These are phyloP conservation scores for Zelonia costaricensis DNA, from an alignment of 208 protist species.

Conservation along the genomic window DNA sequence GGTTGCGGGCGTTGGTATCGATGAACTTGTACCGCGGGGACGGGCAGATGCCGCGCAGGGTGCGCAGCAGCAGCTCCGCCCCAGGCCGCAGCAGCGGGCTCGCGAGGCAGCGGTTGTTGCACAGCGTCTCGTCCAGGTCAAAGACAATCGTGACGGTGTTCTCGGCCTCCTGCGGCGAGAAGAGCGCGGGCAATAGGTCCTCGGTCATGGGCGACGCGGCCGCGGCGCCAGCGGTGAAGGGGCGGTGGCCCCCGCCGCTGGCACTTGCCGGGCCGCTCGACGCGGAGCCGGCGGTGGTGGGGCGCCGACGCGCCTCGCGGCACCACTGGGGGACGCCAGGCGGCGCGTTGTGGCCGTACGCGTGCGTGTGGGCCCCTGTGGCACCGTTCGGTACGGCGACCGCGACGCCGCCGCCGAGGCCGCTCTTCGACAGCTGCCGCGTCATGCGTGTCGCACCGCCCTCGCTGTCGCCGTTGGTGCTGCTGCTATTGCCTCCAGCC, in stretches of 20 bases:
- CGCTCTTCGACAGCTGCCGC: no score
- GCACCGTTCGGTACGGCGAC: no score
- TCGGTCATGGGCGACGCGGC: conserved; percentile 10
- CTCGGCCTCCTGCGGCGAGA: conserved; percentile 38
- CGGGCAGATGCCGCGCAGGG: conserved; percentile 47
- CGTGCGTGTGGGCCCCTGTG: no score
- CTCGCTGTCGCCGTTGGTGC: no score
- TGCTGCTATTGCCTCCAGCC: no score
- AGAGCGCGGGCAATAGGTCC: conserved; percentile 43
- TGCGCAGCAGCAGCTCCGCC: conserved; percentile 54
- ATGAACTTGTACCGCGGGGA: conserved; percentile 39
- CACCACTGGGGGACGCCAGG: no score
- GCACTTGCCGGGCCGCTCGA: no score
- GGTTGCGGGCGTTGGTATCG: conserved; percentile 8
- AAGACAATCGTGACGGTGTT: conserved; percentile 87
- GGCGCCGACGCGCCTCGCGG: no score
- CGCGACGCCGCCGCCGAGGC: no score
- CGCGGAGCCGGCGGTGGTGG: no score
- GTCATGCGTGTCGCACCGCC: no score
- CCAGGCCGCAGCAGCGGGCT: conserved; percentile 72
- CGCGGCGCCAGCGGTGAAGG: background rate
- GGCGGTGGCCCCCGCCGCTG: background rate
- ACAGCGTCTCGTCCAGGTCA: conserved; percentile 91
- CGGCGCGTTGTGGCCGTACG: no score
- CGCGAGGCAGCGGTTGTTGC: conserved; percentile 75